A percentile compares a stretch with the other conserved stretches of the same genome.
phyloP scores from a whole-genome alignment of 164 flowering plant genomes.

The Aristolochia contorta region DNA sequence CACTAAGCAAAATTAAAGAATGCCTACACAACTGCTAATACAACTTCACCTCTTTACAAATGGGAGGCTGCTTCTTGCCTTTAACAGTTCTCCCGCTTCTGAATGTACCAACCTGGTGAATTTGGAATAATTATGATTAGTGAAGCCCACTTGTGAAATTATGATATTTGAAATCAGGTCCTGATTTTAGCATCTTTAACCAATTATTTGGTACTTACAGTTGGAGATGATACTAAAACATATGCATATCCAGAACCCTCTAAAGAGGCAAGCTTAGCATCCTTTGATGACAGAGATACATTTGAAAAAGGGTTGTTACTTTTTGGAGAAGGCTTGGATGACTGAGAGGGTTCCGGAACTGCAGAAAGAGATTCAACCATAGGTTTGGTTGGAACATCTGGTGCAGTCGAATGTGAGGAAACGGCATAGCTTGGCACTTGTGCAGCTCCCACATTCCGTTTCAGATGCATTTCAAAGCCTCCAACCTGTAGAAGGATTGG shows the following conservation, averaged over 20 bases:
- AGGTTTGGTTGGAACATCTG: slow-evolving; percentile 59
- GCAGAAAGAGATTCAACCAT: slow-evolving; percentile 39
- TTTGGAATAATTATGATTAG: slow-evolving; percentile 1
- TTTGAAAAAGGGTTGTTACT: slow-evolving; percentile 45
- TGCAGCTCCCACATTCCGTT: slow-evolving; percentile 51
- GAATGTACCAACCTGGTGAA: slow-evolving; percentile 71
- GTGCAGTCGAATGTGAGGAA: slow-evolving; percentile 35
- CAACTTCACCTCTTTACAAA: slow-evolving; percentile 57
- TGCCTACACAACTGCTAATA: too few species aligned
- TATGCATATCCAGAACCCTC: slow-evolving; percentile 74
- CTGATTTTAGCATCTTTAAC: too few species aligned
- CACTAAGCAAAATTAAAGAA: too few species aligned
- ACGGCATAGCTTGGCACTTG: slow-evolving; percentile 25
- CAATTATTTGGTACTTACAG: slow-evolving; percentile 33
- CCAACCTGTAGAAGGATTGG: slow-evolving; percentile 48
- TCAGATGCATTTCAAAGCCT: slow-evolving; percentile 81
- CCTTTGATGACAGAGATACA: slow-evolving; percentile 25
- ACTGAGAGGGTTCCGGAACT: slow-evolving; percentile 24
- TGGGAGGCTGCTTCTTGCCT: slow-evolving; percentile 77
- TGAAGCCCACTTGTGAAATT: not conserved
- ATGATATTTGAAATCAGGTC: too few species aligned
- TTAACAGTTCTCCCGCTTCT: slow-evolving; percentile 62
- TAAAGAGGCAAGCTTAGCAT: slow-evolving; percentile 57
- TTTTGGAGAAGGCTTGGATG: slow-evolving; percentile 40
- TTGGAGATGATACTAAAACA: slow-evolving; percentile 67